Evolutionary conservation across 2,329 filamentous ascomycete species (phyloP).

Genomic region (Epichloe scottii): DNA sequence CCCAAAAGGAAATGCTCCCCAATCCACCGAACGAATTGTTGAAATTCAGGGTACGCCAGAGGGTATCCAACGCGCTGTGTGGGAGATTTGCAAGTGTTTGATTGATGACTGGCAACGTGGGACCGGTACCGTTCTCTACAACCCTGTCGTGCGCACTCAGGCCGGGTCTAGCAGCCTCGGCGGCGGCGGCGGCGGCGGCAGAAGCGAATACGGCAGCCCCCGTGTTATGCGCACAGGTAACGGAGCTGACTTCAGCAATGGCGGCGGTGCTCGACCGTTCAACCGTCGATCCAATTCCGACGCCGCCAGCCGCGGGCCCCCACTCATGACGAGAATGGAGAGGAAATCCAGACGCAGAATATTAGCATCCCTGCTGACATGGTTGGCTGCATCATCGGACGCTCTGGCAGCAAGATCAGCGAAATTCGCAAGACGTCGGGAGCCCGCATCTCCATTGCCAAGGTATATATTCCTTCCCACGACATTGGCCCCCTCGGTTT

Average conservation of each 20-base stretch:
- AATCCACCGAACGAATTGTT: constrained; percentile 95
- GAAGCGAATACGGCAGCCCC: constrained; percentile 43
- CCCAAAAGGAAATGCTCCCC: constrained; percentile 98
- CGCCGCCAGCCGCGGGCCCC: constrained; percentile 69
- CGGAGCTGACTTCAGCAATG: constrained; percentile 92
- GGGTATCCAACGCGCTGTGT: constrained; percentile 88
- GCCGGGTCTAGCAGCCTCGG: constrained; percentile 36
- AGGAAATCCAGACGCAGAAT: constrained; percentile 97
- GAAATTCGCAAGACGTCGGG: constrained; percentile 96
- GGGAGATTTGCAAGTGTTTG: constrained; percentile 98
- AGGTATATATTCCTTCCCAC: constrained; percentile 34
- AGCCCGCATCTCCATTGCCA: constrained; percentile 94
- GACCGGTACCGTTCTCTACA: constrained; percentile 94
- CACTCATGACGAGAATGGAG: constrained; percentile 87
- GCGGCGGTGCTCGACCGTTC: constrained; percentile 49
- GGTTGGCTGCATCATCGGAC: constrained; percentile 98
- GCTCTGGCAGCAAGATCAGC: constrained; percentile 91
- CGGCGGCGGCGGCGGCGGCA: constrained; percentile 25
- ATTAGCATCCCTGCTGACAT: constrained; percentile 99
- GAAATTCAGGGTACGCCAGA: constrained; percentile 92
- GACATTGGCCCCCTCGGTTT: neutral
- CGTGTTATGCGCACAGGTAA: constrained; percentile 93
- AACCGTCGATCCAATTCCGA: constrained; percentile 76
- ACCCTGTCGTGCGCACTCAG: constrained; percentile 83
- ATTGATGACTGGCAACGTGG: constrained; percentile 97